phyloP scores from a whole-genome alignment of 257 asterid genomes.

The Scutellaria barbata region DNA sequence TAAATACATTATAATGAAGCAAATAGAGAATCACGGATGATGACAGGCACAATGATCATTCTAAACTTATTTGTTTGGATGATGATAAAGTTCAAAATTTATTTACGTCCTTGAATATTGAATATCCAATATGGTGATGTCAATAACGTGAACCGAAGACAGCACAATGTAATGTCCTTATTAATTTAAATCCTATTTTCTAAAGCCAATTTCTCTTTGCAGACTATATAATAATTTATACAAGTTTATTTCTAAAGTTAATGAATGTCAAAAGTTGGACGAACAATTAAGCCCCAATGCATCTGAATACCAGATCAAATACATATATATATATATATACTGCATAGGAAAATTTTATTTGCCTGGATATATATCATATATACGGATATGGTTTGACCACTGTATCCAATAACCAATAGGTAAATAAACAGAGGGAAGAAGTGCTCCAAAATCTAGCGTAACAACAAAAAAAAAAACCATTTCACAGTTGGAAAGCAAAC shows the following conservation, averaged over 20 bases:
- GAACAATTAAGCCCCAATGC: not conserved
- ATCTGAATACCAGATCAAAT: not conserved
- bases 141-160: conserved; percentile 6
- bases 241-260: not conserved
- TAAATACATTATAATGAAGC: conserved; percentile 9
- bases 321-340: not conserved
- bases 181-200: conserved; percentile 5
- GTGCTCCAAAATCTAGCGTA: conserved; percentile 23
- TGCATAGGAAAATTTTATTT: conserved; percentile 4
- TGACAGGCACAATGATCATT: not conserved
- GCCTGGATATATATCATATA: conserved; percentile 9
- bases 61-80: not conserved
- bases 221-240: not conserved
- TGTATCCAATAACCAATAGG: conserved; percentile 16
- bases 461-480: conserved; percentile 17
- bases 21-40: not conserved
- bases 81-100: conserved; percentile 2
- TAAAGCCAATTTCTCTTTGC: conserved; percentile 11
- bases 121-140: conserved; percentile 18
- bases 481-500: conserved; percentile 46
- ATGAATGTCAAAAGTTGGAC: not conserved
- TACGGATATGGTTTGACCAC: conserved; percentile 17
- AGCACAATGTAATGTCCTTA: conserved; percentile 2
- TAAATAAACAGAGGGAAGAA: conserved; percentile 1
- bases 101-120: conserved; percentile 2